Evolutionary conservation across 1,139 yeast genomes (phyloP), one percentile per base, ranked within the genome.

Genomic region (Suhomyces bokatorum): DNA sequence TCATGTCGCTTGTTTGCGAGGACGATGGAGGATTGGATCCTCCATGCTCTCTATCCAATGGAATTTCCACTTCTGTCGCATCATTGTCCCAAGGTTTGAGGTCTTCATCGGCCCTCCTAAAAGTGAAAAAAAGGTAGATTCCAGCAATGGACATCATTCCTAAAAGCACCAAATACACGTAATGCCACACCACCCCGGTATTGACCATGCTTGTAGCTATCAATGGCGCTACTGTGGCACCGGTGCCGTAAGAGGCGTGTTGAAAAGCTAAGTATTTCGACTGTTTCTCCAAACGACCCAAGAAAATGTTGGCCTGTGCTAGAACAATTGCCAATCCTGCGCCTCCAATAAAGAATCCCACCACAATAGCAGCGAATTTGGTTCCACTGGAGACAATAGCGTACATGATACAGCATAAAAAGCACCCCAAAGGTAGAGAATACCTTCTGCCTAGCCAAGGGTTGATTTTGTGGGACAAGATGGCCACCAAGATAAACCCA

Each of bases 161-260:
- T 29, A 81, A 55, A 35, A 81, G 57, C 3, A 82, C 69, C 17
- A 74, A 60, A 55, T 81, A 83, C 59, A 73, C 78, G 44, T 59
- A 70, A 57, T 79, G 69, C 89, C 89, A 83, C 39, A 51, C 53
- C 8, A 75, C 57, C 2, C 81, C 83, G 1, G 59, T 51, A 33
- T 71, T 66, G 9, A 76, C 70, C 69, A 82, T 70, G 10, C 76
- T 65, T 0, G 87, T 82, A 7, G 81, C 83, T 10, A 80, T 61
- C 22, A 83, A 59, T 1, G 89, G 89, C 3, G 84, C 70, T 1
- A 80, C 50, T 4, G 82, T 77, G 2, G 87, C 88, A 3, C 88
- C 89, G 1, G 77, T 48, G 1, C 89, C 89, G 57, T 83, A 83
- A 13, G 68, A 60, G 0, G 84, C 87, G 60, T 83, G 88, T 50